Evolutionary conservation across 805 yeast genomes (phyloP).

Genomic region (Yarrowia divulgata): DNA sequence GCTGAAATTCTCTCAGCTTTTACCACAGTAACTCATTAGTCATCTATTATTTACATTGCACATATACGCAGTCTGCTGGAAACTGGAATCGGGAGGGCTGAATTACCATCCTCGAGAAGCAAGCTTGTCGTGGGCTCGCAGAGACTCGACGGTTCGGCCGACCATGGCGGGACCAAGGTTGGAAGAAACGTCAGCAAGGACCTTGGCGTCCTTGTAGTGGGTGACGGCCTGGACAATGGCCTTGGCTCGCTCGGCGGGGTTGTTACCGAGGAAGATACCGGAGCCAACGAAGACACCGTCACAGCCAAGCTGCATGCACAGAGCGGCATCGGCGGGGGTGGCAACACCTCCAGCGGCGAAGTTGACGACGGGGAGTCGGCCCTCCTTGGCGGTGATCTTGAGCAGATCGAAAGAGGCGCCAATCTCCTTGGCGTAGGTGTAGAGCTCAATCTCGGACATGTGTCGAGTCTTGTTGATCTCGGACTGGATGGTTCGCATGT

Average conservation of each 20-base stretch:
- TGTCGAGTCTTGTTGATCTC: slow-evolving; percentile 60
- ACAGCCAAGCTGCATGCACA: slow-evolving; percentile 81
- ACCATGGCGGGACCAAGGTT: slow-evolving; percentile 80
- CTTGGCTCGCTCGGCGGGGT: slow-evolving; percentile 74
- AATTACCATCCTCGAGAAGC: slow-evolving; percentile 43
- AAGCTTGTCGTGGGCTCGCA: slow-evolving; percentile 53
- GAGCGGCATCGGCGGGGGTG: slow-evolving; percentile 86
- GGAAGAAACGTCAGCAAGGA: slow-evolving; percentile 68
- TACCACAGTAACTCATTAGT: slow-evolving; percentile 17
- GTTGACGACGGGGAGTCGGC: slow-evolving; percentile 80
- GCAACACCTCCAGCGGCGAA: slow-evolving; percentile 92
- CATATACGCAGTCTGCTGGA: not conserved
- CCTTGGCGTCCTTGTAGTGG: slow-evolving; percentile 65
- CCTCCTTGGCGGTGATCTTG: slow-evolving; percentile 56
- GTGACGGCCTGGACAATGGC: slow-evolving; percentile 86
- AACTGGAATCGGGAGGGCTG: not conserved
- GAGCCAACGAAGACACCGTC: slow-evolving; percentile 82
- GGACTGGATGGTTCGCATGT: slow-evolving; percentile 65
- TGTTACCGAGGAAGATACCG: slow-evolving; percentile 76
- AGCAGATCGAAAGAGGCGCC: slow-evolving; percentile 68
- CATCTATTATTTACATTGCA: slow-evolving; percentile 38
- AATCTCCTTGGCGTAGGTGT: slow-evolving; percentile 60
- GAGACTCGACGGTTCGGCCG: slow-evolving; percentile 66
- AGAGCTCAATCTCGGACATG: slow-evolving; percentile 56
- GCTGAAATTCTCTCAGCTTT: not conserved